Evolutionary conservation across 2,329 filamentous ascomycete genomes (phyloP).

Genomic region (Curvularia lunata): DNA sequence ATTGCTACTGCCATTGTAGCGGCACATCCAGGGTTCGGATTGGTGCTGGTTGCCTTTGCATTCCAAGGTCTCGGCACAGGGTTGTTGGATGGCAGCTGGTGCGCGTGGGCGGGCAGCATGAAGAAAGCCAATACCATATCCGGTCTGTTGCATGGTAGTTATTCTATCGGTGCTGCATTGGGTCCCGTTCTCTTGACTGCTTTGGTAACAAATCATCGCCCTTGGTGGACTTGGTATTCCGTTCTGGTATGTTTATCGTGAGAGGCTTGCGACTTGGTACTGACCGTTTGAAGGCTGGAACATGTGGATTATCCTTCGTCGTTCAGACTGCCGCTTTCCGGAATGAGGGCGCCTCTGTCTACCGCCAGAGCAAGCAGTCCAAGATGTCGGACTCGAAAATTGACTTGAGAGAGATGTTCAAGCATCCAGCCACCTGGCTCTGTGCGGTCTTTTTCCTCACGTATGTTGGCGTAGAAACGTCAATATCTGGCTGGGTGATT

Average conservation of each 20-base stretch:
- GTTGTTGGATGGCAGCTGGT: slow-evolving; percentile 54
- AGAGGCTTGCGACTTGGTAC: too few species aligned
- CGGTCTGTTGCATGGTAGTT: slow-evolving; percentile 53
- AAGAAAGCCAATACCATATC: slow-evolving; percentile 50
- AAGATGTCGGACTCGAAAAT: slow-evolving; percentile 7
- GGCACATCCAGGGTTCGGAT: slow-evolving; percentile 40
- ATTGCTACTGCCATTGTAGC: slow-evolving; percentile 38
- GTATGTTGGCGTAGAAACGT: slow-evolving; percentile 55
- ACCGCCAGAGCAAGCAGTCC: slow-evolving; percentile 35
- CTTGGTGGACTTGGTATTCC: slow-evolving; percentile 52
- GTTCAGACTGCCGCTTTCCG: slow-evolving; percentile 49
- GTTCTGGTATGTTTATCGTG: slow-evolving; percentile 43
- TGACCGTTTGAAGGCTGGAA: slow-evolving; percentile 7
- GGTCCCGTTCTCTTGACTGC: slow-evolving; percentile 49
- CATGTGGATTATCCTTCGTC: slow-evolving; percentile 25
- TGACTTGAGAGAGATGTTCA: slow-evolving; percentile 37
- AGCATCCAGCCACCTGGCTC: slow-evolving; percentile 49
- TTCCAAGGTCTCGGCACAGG: slow-evolving; percentile 50
- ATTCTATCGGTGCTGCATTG: slow-evolving; percentile 48
- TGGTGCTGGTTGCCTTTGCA: slow-evolving; percentile 42
- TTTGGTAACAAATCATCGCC: slow-evolving; percentile 29
- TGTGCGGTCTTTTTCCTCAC: slow-evolving; percentile 54
- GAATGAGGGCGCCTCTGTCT: slow-evolving; percentile 42
- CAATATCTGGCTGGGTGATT: slow-evolving; percentile 56
- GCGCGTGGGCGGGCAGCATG: slow-evolving; percentile 54